These are phyloP conservation scores for Myxozyma udenii DNA, from an alignment of 805 yeast genomes.

Conservation along the genomic window DNA sequence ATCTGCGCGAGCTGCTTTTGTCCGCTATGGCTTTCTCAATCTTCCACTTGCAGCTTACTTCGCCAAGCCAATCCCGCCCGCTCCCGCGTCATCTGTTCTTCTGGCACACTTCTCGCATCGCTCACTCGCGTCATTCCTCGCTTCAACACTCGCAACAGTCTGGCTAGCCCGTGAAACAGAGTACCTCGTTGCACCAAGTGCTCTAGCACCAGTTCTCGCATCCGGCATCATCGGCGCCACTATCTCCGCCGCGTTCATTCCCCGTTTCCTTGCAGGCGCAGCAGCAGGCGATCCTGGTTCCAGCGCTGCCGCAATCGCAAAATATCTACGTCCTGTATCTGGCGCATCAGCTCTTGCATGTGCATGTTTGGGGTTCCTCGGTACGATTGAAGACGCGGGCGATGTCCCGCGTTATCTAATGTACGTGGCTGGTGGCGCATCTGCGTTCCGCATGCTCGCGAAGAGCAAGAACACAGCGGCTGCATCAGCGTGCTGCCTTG, in stretches of 20 bases:
- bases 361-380: conserved; percentile 20
- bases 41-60: neutral
- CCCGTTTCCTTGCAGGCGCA: conserved; percentile 10
- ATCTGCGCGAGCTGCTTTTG: conserved; percentile 5
- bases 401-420: conserved; percentile 19
- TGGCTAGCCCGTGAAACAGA: conserved; percentile 26
- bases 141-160: conserved; percentile 11
- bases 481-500: conserved; percentile 8
- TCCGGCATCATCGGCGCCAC: conserved; percentile 11
- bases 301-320: neutral
- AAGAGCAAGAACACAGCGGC: conserved; percentile 7
- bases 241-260: conserved; percentile 13
- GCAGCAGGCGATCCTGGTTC: neutral
- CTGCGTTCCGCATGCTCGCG: conserved; percentile 8
- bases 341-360: conserved; percentile 22
- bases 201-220: conserved; percentile 10
- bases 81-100: conserved; percentile 9
- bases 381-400: conserved; percentile 25
- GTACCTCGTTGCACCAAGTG: conserved; percentile 15
- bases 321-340: conserved; percentile 7
- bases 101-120: conserved; percentile 15
- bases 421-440: conserved; percentile 3
- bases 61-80: neutral
- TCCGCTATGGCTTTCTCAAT: conserved; percentile 16
- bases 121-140: conserved; percentile 5